Evolutionary conservation across 2,329 filamentous ascomycete species (phyloP).

Genomic region (Tolypocladium pustulatum): DNA sequence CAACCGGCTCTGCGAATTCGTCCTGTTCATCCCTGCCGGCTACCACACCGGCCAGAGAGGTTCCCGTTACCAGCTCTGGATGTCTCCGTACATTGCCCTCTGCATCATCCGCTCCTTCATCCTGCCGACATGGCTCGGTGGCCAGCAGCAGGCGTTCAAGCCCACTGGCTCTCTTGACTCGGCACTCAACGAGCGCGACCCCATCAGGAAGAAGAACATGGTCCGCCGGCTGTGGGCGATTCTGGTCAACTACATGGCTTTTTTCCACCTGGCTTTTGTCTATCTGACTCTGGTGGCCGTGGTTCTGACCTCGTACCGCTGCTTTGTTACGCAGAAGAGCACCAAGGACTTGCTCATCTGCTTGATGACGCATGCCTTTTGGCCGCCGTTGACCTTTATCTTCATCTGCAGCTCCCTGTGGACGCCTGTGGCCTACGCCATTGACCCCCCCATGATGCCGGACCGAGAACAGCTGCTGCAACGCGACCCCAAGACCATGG

Average conservation of each 20-base stretch:
- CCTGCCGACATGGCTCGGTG: constrained; percentile 49
- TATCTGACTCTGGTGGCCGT: constrained; percentile 41
- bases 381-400: constrained; percentile 49
- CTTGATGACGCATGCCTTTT: constrained; percentile 50
- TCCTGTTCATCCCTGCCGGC: constrained; percentile 48
- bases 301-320: constrained; percentile 38
- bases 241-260: constrained; percentile 43
- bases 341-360: constrained; percentile 33
- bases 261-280: constrained; percentile 44
- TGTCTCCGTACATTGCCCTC: constrained; percentile 50
- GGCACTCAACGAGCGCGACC: constrained; percentile 47
- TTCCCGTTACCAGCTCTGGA: constrained; percentile 48
- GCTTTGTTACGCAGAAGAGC: constrained; percentile 27
- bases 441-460: constrained; percentile 47
- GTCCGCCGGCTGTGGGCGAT: constrained; percentile 42
- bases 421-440: constrained; percentile 50
- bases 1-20: constrained; percentile 45
- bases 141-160: constrained; percentile 47
- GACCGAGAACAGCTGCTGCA: constrained; percentile 46
- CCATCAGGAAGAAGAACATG: constrained; percentile 39
- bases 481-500: constrained; percentile 42
- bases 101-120: constrained; percentile 48
- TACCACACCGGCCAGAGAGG: constrained; percentile 49
- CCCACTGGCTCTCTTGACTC: constrained; percentile 47
- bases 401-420: constrained; percentile 44